These are phyloP conservation scores for Lichenothelia convexa DNA, from an alignment of 495 filamentous ascomycete species.

Conservation along the genomic window DNA sequence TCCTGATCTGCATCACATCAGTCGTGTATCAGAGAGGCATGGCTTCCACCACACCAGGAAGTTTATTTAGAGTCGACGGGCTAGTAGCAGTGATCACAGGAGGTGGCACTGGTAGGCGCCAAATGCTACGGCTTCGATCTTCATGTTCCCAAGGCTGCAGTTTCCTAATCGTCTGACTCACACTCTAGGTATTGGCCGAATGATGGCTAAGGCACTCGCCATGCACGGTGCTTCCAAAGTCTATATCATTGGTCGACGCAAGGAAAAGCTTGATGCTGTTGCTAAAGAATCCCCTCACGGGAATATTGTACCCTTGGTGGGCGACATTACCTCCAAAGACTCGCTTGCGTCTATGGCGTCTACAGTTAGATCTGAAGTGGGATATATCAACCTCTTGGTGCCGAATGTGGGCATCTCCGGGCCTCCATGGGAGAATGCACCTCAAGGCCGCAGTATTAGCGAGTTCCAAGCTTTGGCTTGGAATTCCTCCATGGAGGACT, in stretches of 20 bases:
- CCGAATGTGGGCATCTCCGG: constrained; percentile 12
- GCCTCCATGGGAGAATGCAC: constrained; percentile 3
- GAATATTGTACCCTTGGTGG: constrained; percentile 22
- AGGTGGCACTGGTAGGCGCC: constrained; percentile 31
- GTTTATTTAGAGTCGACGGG: constrained; percentile 38
- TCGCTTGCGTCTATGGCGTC: constrained; percentile 18
- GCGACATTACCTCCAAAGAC: constrained; percentile 27
- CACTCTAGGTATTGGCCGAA: constrained; percentile 38
- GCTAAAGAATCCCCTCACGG: constrained; percentile 9
- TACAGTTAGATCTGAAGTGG: constrained; percentile 20
- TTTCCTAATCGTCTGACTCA: neutral
- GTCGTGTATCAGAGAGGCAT: too few species aligned
- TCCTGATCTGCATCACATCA: too few species aligned
- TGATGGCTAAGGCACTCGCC: constrained; percentile 46
- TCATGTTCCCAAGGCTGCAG: neutral
- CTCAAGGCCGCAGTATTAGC: constrained; percentile 3
- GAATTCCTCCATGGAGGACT: constrained; percentile 8
- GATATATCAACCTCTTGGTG: constrained; percentile 20
- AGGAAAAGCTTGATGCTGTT: constrained; percentile 18
- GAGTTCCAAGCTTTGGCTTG: constrained; percentile 10
- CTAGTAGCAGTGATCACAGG: constrained; percentile 45
- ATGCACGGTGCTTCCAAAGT: constrained; percentile 45
- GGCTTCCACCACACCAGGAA: neutral
- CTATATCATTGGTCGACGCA: constrained; percentile 48
- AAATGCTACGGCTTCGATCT: neutral